Evolutionary conservation across 306 rosid species (phyloP), one percentile per base, ranked within the genome.

Genomic region (Argentina anserina): DNA sequence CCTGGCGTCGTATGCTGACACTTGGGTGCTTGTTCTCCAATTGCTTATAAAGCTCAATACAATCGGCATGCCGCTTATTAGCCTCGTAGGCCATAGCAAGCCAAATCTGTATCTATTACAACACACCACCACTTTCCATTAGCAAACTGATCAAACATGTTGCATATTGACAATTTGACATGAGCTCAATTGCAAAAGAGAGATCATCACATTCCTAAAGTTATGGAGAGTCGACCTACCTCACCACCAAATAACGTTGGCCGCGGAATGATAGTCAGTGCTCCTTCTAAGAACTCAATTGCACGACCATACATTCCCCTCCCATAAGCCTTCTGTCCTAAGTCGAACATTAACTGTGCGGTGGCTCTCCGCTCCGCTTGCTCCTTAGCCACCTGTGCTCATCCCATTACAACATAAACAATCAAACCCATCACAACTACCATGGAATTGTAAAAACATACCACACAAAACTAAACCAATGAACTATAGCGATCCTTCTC

Each of bases 1-100:
- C 98, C 73, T 94, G 97, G 75, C 97, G 96, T 4, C 91, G 79
- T 73, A 94, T 94, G 86, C 87, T 91, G 70, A 84, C 55, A 75
- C 84, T 82, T 3, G 97, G 96, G 74, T 91, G 97, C 18, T 73
- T 76, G 76, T 52, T 85, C 86, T 94, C 98, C 78, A 94, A 78
- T 76, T 86, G 92, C 85, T 47, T 65, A 90, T 94, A 94, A 5
- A 94, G 86, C 40, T 84, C 92, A 76, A 94, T 94, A 83, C 98
- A 94, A 76, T 91, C 98, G 0, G 70, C 59, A 53, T 91, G 98
- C 73, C 98, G 96, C 67, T 87, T 85, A 52, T 91, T 80, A 64
- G 98, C 98, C 71, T 94, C 98, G 40, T 94, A 94, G n/a, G 98
- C 98, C 97, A 94, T 94, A 52, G 97, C 98, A 76, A 94, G 87